phyloP scores from a whole-genome alignment of 352 stramenopile species.

The Globisporangium cederbergense region DNA sequence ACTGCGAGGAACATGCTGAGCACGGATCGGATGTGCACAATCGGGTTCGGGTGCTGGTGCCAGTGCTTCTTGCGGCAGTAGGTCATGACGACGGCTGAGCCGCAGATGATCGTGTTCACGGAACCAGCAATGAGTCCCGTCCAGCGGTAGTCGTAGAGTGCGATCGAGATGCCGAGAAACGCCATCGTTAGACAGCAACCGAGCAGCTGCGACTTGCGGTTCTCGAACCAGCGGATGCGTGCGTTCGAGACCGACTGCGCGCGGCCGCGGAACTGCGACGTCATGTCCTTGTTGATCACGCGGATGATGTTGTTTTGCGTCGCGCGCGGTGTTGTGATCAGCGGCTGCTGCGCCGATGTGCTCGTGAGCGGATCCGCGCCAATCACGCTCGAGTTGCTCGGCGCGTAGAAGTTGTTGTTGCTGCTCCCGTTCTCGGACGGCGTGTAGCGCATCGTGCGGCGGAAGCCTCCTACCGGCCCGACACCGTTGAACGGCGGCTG shows the following conservation, averaged over 20 bases:
- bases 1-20: conserved; percentile 85
- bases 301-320: conserved; percentile 79
- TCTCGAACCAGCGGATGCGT: conserved; percentile 87
- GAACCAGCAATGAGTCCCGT: conserved; percentile 84
- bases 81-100: conserved; percentile 82
- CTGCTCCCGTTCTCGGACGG: conserved; percentile 14
- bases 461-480: conserved; percentile 11
- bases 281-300: conserved; percentile 91
- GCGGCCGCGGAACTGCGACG: conserved; percentile 76
- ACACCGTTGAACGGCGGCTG: conserved; percentile 16
- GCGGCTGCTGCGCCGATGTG: conserved; percentile 57
- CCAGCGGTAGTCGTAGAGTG: conserved; percentile 88
- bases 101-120: conserved; percentile 85
- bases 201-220: conserved; percentile 85
- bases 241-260: conserved; percentile 64
- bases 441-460: conserved; percentile 21
- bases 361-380: conserved; percentile 29
- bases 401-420: conserved; percentile 33
- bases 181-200: conserved; percentile 84
- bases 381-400: conserved; percentile 22
- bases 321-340: conserved; percentile 53
- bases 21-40: conserved; percentile 82
- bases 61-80: conserved; percentile 87
- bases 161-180: conserved; percentile 80
- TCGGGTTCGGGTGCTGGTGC: conserved; percentile 88